These are phyloP conservation scores for Taphrina confusa DNA, from an alignment of 1,139 yeast genomes.

Conservation along the genomic window DNA sequence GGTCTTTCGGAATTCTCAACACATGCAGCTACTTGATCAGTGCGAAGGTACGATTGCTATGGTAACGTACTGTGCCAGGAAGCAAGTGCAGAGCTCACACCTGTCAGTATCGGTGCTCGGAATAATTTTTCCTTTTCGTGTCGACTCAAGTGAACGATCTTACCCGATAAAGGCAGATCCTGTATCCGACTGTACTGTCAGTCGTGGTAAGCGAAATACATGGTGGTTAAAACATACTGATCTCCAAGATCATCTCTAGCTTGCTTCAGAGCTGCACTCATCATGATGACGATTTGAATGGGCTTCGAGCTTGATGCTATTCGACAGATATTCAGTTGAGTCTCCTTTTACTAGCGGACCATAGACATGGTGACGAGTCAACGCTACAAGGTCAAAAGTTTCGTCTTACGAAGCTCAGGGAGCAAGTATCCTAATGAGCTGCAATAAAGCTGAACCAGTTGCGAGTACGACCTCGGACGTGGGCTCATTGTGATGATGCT, in stretches of 20 bases:
- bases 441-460: no score
- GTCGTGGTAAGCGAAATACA: no score
- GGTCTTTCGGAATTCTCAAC: not conserved
- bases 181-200: not conserved
- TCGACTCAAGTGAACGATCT: not conserved
- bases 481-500: no score
- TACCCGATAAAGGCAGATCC: not conserved
- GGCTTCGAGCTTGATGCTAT: no score
- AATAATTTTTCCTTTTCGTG: not conserved
- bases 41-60: not conserved
- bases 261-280: not conserved
- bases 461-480: no score
- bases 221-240: not conserved
- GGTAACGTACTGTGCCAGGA: conserved; percentile 3
- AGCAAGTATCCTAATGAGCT: no score
- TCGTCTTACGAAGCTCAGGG: no score
- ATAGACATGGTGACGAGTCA: no score
- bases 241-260: conserved; percentile 20
- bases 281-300: no score
- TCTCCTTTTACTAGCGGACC: no score
- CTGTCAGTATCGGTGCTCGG: not conserved
- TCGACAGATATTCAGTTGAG: no score
- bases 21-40: not conserved
- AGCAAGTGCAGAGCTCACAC: not conserved
- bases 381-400: no score